Percentiles rank a stretch among this genome's conserved stretches.
These are phyloP conservation scores for Begonia masoniana DNA, from an alignment of 306 rosid genomes.

Conservation along the genomic window DNA sequence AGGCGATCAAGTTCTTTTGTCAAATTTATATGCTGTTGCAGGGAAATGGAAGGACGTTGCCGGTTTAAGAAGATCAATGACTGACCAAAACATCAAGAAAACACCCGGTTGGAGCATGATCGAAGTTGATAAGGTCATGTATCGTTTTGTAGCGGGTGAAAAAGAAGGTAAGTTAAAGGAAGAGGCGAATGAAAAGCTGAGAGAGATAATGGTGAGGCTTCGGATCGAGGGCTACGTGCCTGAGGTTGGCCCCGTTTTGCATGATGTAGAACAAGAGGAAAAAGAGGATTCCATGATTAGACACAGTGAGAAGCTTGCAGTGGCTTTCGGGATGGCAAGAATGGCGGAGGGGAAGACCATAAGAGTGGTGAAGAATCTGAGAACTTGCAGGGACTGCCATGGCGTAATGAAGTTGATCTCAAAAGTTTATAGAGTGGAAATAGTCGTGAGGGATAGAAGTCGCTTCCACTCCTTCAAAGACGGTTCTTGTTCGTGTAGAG, in stretches of 20 bases:
- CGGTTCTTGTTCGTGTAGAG: constrained; percentile 69
- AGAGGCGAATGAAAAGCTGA: constrained; percentile 55
- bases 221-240: constrained; percentile 45
- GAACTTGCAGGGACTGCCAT: constrained; percentile 76
- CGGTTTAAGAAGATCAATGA: constrained; percentile 55
- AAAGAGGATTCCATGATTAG: constrained; percentile 60
- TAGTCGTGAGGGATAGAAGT: constrained; percentile 69
- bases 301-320: constrained; percentile 86
- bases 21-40: constrained; percentile 59
- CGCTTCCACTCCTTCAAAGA: constrained; percentile 66
- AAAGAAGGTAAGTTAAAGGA: constrained; percentile 34
- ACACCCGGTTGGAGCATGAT: constrained; percentile 75
- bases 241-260: constrained; percentile 50
- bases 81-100: constrained; percentile 38
- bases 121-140: constrained; percentile 62
- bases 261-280: constrained; percentile 81
- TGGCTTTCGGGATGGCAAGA: constrained; percentile 70
- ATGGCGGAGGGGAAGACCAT: constrained; percentile 33
- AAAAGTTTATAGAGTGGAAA: constrained; percentile 48
- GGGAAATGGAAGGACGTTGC: constrained; percentile 83
- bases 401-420: constrained; percentile 71
- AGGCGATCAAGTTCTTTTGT: constrained; percentile 66
- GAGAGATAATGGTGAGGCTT: constrained; percentile 54
- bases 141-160: constrained; percentile 59
- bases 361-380: constrained; percentile 70